Conservation (phyloP, 1,284 basidiomycete genomes). For the Rhodotorula mucilaginosa region DNA sequence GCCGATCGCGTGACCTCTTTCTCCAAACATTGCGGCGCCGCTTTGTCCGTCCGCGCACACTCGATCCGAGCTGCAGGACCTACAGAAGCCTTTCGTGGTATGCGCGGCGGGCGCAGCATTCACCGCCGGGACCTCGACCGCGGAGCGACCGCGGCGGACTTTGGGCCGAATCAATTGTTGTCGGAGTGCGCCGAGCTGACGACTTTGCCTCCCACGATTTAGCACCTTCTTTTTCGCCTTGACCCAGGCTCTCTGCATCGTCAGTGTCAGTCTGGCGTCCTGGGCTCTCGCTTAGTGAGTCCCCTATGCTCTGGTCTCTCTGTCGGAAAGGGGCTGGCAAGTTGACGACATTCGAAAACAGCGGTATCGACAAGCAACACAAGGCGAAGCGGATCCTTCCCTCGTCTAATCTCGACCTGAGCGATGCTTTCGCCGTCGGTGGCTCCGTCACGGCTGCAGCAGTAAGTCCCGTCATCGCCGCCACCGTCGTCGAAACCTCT, state of each 20-base stretch:
- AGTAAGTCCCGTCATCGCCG: conserved; percentile 1
- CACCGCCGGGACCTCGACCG: too few species aligned
- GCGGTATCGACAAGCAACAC: conserved; percentile 8
- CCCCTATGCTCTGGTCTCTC: not conserved
- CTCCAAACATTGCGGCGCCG: too few species aligned
- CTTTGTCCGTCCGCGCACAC: too few species aligned
- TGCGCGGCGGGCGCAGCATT: too few species aligned
- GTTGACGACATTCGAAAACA: not conserved
- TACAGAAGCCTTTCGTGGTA: too few species aligned
- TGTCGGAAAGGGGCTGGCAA: not conserved
- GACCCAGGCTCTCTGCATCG: conserved; percentile 11
- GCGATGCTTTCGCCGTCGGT: conserved; percentile 17
- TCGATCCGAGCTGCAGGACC: too few species aligned
- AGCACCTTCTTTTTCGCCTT: conserved; percentile 29
- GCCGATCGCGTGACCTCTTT: not conserved
- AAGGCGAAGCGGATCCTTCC: not conserved
- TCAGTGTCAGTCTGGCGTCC: conserved; percentile 7
- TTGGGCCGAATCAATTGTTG: not conserved
- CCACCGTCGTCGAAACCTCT: too few species aligned
- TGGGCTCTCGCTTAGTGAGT: not conserved
- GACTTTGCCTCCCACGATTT: not conserved
- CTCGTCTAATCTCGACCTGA: conserved; percentile 9
- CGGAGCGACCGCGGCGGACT: not conserved
- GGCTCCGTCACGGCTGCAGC: conserved; percentile 18
- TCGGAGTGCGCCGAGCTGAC: not conserved